Evolutionary conservation across 768 basidiomycete genomes (phyloP).

Genomic region (Mycena leptocephala): DNA sequence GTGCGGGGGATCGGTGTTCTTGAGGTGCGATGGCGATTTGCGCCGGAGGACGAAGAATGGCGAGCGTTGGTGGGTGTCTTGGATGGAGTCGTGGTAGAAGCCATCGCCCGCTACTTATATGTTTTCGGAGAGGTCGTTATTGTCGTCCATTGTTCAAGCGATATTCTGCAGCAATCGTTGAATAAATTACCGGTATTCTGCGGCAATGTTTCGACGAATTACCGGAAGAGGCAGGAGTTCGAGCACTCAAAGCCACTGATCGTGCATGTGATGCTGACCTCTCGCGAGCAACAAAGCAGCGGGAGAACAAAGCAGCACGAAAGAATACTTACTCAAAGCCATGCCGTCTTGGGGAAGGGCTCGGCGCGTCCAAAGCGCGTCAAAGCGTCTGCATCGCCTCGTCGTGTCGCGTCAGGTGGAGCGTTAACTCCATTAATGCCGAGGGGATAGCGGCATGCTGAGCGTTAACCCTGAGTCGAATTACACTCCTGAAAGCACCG

Average conservation of each 20-base stretch:
- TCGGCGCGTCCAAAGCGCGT: neutral
- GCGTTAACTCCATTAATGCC: too few relatives aligned
- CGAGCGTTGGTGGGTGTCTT: neutral
- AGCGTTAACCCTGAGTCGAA: neutral
- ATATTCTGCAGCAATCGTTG: constrained; percentile 15
- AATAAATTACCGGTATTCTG: neutral
- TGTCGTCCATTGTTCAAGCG: constrained; percentile 23
- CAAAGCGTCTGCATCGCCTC: neutral
- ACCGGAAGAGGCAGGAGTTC: constrained; percentile 18
- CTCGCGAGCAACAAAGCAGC: neutral
- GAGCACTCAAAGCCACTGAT: constrained; percentile 12
- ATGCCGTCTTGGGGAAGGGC: neutral
- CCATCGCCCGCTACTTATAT: constrained; percentile 7
- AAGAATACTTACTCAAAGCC: neutral
- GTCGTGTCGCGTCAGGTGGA: neutral
- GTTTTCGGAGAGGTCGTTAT: neutral
- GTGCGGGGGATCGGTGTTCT: neutral
- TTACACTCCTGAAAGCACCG: neutral
- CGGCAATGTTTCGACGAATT: constrained; percentile 16
- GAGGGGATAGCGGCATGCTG: too few relatives aligned
- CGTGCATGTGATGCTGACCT: neutral
- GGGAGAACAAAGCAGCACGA: too few relatives aligned
- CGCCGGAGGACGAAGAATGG: neutral
- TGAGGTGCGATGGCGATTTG: constrained; percentile 7
- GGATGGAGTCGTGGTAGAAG: neutral